Conservation (phyloP, 176 grass and related monocot species). For the Rhynchospora breviuscula region DNA sequence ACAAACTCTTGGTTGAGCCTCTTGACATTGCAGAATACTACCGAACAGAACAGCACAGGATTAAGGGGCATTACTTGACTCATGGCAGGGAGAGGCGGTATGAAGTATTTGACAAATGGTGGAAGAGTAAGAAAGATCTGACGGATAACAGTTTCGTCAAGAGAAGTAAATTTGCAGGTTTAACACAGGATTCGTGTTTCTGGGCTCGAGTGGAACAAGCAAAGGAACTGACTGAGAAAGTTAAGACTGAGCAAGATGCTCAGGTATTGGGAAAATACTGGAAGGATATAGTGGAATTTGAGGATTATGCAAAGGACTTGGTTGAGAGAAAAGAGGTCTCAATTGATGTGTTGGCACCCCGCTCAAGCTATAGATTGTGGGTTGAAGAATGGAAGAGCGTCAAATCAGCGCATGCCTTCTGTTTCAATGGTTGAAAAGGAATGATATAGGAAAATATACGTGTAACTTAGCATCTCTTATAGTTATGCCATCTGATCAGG, state of each 20-base stretch:
- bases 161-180: constrained; percentile 79
- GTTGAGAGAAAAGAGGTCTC: constrained; percentile 80
- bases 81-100: constrained; percentile 78
- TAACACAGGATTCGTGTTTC: constrained; percentile 94
- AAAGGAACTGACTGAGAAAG: constrained; percentile 37
- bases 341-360: constrained; percentile 65
- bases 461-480: not conserved
- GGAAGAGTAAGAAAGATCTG: constrained; percentile 35
- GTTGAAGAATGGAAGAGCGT: constrained; percentile 62
- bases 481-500: not conserved
- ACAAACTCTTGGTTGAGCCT: constrained; percentile 88
- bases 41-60: constrained; percentile 44
- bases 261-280: constrained; percentile 9
- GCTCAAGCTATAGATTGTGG: constrained; percentile 77
- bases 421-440: not conserved
- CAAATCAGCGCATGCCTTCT: constrained; percentile 36
- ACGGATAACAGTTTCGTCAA: not conserved
- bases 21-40: constrained; percentile 89
- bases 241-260: constrained; percentile 23
- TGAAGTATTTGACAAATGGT: constrained; percentile 89
- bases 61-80: constrained; percentile 52
- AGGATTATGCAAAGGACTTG: constrained; percentile 50
- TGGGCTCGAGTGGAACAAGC: constrained; percentile 90
- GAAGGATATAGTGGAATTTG: constrained; percentile 49
- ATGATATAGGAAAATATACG: not conserved